Conservation (phyloP, 495 filamentous ascomycete species). For the Penicillium argentinense region DNA sequence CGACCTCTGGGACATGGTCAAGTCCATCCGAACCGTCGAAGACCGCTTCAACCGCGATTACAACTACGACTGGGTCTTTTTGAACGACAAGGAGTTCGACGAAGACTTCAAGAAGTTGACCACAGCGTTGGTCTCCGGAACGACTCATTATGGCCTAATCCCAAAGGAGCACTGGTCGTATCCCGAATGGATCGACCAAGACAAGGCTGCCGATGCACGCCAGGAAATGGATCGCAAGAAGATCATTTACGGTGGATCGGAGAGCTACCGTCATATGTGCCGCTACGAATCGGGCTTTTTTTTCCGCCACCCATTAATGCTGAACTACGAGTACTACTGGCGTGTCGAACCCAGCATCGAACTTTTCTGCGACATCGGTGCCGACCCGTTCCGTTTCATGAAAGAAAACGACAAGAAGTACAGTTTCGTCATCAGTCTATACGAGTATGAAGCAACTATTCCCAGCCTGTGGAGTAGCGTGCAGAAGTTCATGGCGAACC, state of each 20-base stretch:
- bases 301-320: constrained; percentile 79
- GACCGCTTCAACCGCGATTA: constrained; percentile 95
- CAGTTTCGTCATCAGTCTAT: constrained; percentile 84
- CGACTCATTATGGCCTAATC: constrained; percentile 83
- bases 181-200: constrained; percentile 81
- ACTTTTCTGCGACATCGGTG: constrained; percentile 80
- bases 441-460: constrained; percentile 95
- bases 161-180: constrained; percentile 88
- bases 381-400: constrained; percentile 86
- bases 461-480: constrained; percentile 91
- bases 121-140: constrained; percentile 82
- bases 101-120: constrained; percentile 91
- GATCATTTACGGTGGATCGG: constrained; percentile 93
- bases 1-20: constrained; percentile 94
- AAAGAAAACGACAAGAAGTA: constrained; percentile 87
- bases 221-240: constrained; percentile 81
- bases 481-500: constrained; percentile 83
- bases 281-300: constrained; percentile 93
- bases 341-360: constrained; percentile 87
- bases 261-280: constrained; percentile 93
- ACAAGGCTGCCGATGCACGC: constrained; percentile 75
- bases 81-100: constrained; percentile 94
- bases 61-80: constrained; percentile 98
- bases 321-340: constrained; percentile 92
- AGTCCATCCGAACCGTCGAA: constrained; percentile 91